Evolutionary conservation across 768 basidiomycete species (phyloP).

Genomic region (Phlebiopsis gigantea): DNA sequence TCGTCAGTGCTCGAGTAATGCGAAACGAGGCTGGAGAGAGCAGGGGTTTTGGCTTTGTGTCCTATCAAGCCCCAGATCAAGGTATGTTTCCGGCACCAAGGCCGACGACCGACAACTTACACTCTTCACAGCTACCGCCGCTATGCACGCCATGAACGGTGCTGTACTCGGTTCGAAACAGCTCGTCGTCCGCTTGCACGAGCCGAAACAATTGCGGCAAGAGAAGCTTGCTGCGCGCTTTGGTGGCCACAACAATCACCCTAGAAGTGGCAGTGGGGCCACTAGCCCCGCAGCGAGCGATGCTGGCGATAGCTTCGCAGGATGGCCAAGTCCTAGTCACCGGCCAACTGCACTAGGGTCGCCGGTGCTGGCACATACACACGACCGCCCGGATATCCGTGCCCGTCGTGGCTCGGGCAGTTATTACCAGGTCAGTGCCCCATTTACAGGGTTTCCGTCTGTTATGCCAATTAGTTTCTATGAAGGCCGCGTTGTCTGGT

Average conservation of each 20-base stretch:
- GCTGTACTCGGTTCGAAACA: slow-evolving; percentile 64
- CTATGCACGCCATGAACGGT: slow-evolving; percentile 82
- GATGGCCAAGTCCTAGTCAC: slow-evolving; percentile 71
- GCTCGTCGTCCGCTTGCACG: slow-evolving; percentile 82
- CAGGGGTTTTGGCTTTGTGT: slow-evolving; percentile 90
- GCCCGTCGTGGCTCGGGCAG: slow-evolving; percentile 79
- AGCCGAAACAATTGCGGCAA: slow-evolving; percentile 87
- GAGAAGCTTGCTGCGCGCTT: slow-evolving; percentile 86
- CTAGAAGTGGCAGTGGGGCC: slow-evolving; percentile 74
- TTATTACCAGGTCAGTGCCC: slow-evolving; percentile 71
- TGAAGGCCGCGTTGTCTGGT: slow-evolving; percentile 74
- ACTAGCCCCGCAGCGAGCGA: slow-evolving; percentile 83
- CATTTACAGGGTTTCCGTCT: neutral
- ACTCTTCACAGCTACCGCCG: slow-evolving; percentile 51
- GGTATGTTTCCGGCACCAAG: slow-evolving; percentile 36
- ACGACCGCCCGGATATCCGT: slow-evolving; percentile 52
- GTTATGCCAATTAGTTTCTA: neutral
- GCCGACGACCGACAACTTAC: neutral
- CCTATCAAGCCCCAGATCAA: slow-evolving; percentile 78
- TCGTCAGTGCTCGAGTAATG: slow-evolving; percentile 93
- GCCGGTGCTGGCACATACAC: slow-evolving; percentile 37
- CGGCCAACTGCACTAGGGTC: slow-evolving; percentile 48
- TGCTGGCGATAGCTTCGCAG: slow-evolving; percentile 67
- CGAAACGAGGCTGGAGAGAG: slow-evolving; percentile 76
- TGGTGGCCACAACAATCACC: slow-evolving; percentile 69